Evolutionary conservation across 208 protist genomes (phyloP).

Genomic region (Leishmania aethiopica): DNA sequence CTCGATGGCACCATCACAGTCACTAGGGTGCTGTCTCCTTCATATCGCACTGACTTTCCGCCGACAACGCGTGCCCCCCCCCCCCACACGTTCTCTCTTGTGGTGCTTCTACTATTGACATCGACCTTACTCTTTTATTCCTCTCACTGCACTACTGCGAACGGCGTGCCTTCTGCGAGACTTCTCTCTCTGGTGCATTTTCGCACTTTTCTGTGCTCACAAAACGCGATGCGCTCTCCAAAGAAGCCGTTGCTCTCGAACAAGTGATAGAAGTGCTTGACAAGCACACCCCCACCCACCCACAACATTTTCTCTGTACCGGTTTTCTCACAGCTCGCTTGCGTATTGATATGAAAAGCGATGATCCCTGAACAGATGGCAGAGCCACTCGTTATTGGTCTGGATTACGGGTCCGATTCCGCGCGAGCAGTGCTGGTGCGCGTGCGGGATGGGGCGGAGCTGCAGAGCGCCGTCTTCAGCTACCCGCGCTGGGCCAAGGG

Average conservation of each 20-base stretch:
- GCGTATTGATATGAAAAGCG: no score
- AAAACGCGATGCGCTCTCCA: not conserved
- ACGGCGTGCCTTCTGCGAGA: not conserved
- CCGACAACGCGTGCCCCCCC: not conserved
- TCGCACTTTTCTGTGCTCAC: not conserved
- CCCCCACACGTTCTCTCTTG: not conserved
- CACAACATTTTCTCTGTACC: not conserved
- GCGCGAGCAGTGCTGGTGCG: constrained; percentile 53
- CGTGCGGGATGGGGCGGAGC: constrained; percentile 43
- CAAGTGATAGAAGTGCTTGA: not conserved
- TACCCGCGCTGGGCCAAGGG: constrained; percentile 50
- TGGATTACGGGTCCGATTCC: constrained; percentile 63
- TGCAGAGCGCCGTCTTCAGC: constrained; percentile 34
- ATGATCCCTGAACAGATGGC: not conserved
- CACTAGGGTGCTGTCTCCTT: not conserved
- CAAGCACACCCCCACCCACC: not conserved
- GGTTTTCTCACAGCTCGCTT: not conserved
- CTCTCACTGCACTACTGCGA: not conserved
- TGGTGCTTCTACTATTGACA: not conserved
- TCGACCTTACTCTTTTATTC: not conserved
- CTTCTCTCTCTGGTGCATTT: not conserved
- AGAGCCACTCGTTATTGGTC: constrained; percentile 45
- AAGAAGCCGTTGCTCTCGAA: not conserved
- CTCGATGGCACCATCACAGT: not conserved
- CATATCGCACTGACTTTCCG: not conserved